Percentiles rank a stretch among this genome's conserved stretches.
Conservation (phyloP, 257 asterid genomes). For the Paulownia fortunei region DNA sequence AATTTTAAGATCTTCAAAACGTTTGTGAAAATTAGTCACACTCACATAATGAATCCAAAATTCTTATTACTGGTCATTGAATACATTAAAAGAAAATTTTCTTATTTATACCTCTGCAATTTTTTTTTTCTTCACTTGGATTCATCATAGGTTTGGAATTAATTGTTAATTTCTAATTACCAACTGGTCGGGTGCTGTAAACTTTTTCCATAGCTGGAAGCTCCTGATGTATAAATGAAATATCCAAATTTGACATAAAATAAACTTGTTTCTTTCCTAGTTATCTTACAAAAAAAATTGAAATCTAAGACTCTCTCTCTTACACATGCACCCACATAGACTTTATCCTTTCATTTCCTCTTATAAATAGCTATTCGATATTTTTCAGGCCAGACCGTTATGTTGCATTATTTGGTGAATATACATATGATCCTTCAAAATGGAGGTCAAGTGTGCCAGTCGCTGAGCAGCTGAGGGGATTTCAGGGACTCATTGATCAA, state of each 20-base stretch:
- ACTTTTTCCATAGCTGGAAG: not conserved
- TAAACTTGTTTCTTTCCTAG: not conserved
- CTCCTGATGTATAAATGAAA: not conserved
- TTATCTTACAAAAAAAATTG: not conserved
- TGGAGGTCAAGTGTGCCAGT: constrained; percentile 87
- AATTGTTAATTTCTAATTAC: not conserved
- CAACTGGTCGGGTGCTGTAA: not conserved
- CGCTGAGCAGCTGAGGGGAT: constrained; percentile 79
- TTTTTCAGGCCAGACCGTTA: constrained; percentile 91
- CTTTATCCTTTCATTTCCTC: not conserved
- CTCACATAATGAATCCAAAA: not conserved
- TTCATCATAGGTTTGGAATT: not conserved
- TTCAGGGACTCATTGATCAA: constrained; percentile 80
- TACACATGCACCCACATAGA: not conserved
- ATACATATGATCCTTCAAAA: constrained; percentile 68
- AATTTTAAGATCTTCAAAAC: no score
- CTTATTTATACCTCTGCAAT: not conserved
- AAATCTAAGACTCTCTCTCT: constrained; percentile 11
- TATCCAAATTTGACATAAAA: not conserved
- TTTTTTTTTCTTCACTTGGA: not conserved
- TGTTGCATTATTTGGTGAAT: constrained; percentile 81
- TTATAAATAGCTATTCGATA: constrained; percentile 4
- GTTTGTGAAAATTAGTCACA: no score
- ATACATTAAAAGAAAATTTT: not conserved
- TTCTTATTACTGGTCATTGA: not conserved